A percentile compares a stretch with the other conserved stretches of the same genome.
Evolutionary conservation across 768 basidiomycete species (phyloP).

Genomic region (Hydnum rufescens): DNA sequence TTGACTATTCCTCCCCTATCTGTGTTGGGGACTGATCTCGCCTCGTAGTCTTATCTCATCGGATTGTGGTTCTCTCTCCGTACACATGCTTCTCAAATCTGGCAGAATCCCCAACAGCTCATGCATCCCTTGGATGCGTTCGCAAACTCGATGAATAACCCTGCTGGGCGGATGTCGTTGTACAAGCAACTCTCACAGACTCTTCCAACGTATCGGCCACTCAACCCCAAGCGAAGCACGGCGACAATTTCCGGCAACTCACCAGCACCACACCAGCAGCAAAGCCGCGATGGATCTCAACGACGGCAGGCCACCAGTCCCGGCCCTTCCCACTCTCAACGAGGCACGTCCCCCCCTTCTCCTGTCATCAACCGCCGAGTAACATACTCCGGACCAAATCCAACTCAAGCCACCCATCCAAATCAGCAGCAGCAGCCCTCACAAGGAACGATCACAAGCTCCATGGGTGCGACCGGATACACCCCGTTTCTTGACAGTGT

Average conservation of each 20-base stretch:
- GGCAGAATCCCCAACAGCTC: conserved; percentile 89
- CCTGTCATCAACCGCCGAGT: conserved; percentile 10
- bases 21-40: no score
- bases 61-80: conserved; percentile 97
- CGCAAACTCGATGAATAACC: conserved; percentile 1
- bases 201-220: conserved; percentile 12
- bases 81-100: conserved; percentile 95
- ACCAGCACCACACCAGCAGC: background rate
- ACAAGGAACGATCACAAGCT: background rate
- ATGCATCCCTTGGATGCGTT: conserved; percentile 37
- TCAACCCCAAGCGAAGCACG: conserved; percentile 31
- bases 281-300: background rate
- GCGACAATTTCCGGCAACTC: conserved; percentile 13
- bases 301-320: background rate
- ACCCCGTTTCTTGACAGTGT: conserved; percentile 62
- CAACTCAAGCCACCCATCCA: background rate
- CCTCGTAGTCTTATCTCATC: conserved; percentile 42
- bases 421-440: background rate
- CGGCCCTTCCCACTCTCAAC: background rate
- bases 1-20: no score
- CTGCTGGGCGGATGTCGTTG: conserved; percentile 32
- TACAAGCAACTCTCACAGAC: conserved; percentile 34
- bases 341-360: conserved; percentile 5
- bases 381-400: background rate
- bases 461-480: conserved; percentile 14